Evolutionary conservation across 1,139 yeast genomes (phyloP), one percentile per base, ranked within the genome.

Genomic region (Pichia sp.): DNA sequence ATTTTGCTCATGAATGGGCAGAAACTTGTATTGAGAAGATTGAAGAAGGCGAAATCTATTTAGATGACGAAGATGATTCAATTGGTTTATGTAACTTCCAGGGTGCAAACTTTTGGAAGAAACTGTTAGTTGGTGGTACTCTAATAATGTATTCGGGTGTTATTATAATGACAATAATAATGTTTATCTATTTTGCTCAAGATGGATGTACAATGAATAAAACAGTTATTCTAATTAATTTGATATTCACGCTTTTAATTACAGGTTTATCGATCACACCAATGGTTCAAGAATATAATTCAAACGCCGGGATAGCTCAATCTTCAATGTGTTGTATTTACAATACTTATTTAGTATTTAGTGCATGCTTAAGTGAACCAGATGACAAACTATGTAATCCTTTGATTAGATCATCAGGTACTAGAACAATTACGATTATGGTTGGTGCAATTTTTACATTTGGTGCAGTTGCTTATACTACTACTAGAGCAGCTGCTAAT

Each of bases 1-100:
- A 94, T 66, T 92, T 89, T 73, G 97, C 98, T 13, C 98, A 94
- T 67, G 94, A 94, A 52, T 94, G 97, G 97, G 97, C 98, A 0
- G 99, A 94, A 61, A 87, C 85, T 12, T 94, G 98, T 64, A 76
- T 92, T 48, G 92, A 85, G 56, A 87, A 88, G 60, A 88, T 92
- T 43, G 97, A 92, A 64, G 94, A 85, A 57, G 96, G 90, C 54
- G 84, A 90, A 44, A 77, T 66, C 18, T 64, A 63, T 44, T 50
- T 67, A 7, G 66, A 56, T 27, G 62, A 55, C 30, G 61, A 57
- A 16, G 56, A 55, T 3, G 75, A 75, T 15, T 74, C 69, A 44
- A 68, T 65, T 52, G 73, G 56, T 43, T 47, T 57, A 34, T 49
- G 48, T 26, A 56, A 57, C 42, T 51, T 59, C 35, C 57, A 60